A percentile compares a stretch with the other conserved stretches of the same genome.
These are phyloP conservation scores for Suhomyces bolitotheri DNA, from an alignment of 1,139 yeast species.

Conservation along the genomic window DNA sequence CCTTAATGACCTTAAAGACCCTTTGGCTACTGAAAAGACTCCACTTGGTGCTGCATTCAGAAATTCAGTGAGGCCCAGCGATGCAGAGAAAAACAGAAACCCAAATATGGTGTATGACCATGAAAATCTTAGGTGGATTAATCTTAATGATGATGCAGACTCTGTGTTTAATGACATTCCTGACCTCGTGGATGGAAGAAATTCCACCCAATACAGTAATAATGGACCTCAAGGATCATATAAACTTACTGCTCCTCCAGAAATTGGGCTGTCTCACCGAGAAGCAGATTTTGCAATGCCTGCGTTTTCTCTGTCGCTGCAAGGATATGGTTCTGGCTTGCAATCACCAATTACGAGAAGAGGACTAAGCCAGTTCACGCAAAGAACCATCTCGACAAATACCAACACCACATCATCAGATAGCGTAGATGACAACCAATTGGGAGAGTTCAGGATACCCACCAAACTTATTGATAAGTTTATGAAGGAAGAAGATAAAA, in stretches of 20 bases:
- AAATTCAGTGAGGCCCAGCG: conserved; percentile 12
- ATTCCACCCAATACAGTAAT: conserved; percentile 6
- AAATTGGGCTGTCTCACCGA: not conserved
- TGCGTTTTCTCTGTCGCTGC: not conserved
- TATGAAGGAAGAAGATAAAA: conserved; percentile 51
- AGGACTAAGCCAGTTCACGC: conserved; percentile 32
- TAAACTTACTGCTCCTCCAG: conserved; percentile 13
- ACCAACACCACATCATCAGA: conserved; percentile 15
- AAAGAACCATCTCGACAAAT: conserved; percentile 36
- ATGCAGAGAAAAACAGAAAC: conserved; percentile 12
- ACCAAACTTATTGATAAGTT: conserved; percentile 43
- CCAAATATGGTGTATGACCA: conserved; percentile 63
- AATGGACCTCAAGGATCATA: conserved; percentile 4
- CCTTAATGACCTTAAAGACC: conserved; percentile 27
- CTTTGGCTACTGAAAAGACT: conserved; percentile 12
- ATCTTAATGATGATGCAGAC: conserved; percentile 44
- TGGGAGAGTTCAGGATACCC: conserved; percentile 44
- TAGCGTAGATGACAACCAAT: conserved; percentile 6
- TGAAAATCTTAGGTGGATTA: conserved; percentile 52
- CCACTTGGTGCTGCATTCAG: conserved; percentile 1
- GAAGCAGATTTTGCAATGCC: conserved; percentile 4
- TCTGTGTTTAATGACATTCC: conserved; percentile 55
- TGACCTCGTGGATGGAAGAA: conserved; percentile 24
- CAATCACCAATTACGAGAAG: conserved; percentile 16
- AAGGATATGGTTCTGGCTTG: conserved; percentile 5